Base-by-base conservation (phyloP, 2,329 filamentous ascomycete species). In the Penicillium sp. region DNA sequence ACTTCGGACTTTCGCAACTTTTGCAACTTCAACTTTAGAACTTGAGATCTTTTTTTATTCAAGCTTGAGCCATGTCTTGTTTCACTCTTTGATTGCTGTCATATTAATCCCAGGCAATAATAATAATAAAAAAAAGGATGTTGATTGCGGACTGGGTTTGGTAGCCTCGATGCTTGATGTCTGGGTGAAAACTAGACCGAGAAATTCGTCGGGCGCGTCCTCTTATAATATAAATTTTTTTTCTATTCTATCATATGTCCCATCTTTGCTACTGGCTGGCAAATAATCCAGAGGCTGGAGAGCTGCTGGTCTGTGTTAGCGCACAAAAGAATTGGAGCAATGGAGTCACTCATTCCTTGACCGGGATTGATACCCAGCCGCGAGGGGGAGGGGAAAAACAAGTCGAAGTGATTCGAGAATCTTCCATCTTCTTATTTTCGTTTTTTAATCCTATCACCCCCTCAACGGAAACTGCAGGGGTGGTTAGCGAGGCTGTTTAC, bases 251-350 rank as follows among this genome's bases (percentile, higher is more conserved):
- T 43, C 39, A 49, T 23, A 31, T n/a, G 44, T 56, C 47, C 39
- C 35, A 35, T 60, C 45, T 49, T 55, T 36, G 17, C 62, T 64
- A 64, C 59, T 63, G 61, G 63, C 57, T 62, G 61, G 49, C 58
- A 61, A 67, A 66, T 67, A 66, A 67, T 66, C 23, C 49, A 68
- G 69, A 70, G 69, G 69, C 69, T 71, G 69, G 68, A 66, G 60
- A 66, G 60, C 64, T 60, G 52, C 60, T 70, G 63, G 62, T 64
- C 62, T 68, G 66, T 68, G 64, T 68, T 70, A 72, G 68, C 66
- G 69, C 60, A 58, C 63, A 61, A 65, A 51, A 64, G 57, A 59
- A 67, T 58, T 66, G 65, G 64, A 66, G 61, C 61, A 61, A 62
- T 68, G 61, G 65, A 68, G 70, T 68, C 66, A 63, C 58, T 65